A percentile compares a stretch with the other conserved stretches of the same genome.
Conservation (phyloP, 306 rosid species). For the Sicyos edulis region DNA sequence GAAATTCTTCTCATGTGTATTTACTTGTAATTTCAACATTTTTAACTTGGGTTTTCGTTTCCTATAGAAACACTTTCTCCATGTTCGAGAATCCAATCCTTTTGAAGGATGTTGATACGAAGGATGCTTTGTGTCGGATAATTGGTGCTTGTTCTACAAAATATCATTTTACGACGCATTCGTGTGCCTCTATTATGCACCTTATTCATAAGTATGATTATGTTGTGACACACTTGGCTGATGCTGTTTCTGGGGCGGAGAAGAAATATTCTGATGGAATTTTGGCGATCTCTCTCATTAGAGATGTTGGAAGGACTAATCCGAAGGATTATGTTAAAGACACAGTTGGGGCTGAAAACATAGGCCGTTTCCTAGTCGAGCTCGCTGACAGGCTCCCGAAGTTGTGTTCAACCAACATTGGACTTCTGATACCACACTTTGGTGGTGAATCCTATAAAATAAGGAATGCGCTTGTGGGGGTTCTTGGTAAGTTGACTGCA, state of each 20-base stretch:
- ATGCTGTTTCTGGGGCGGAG: conserved; percentile 66
- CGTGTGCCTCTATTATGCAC: conserved; percentile 85
- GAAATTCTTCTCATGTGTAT: background rate
- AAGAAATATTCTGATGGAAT: conserved; percentile 87
- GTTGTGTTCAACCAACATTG: conserved; percentile 75
- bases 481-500: conserved; percentile 71
- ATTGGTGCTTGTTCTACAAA: conserved; percentile 86
- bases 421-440: conserved; percentile 81
- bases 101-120: conserved; percentile 61
- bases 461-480: conserved; percentile 80
- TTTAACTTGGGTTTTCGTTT: conserved; percentile 24
- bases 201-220: conserved; percentile 85
- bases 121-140: conserved; percentile 75
- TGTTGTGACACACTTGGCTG: conserved; percentile 78
- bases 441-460: conserved; percentile 97
- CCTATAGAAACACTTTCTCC: conserved; percentile 54
- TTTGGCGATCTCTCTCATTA: conserved; percentile 60
- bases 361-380: conserved; percentile 82
- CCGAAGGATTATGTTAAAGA: conserved; percentile 88
- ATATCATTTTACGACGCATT: conserved; percentile 73
- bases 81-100: conserved; percentile 64
- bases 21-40: conserved; percentile 12
- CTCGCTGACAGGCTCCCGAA: conserved; percentile 87
- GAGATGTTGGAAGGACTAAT: conserved; percentile 89
- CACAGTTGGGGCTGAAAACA: conserved; percentile 81